Conservation (phyloP, 116 monocot species). For the Trichopus zeylanicus region DNA sequence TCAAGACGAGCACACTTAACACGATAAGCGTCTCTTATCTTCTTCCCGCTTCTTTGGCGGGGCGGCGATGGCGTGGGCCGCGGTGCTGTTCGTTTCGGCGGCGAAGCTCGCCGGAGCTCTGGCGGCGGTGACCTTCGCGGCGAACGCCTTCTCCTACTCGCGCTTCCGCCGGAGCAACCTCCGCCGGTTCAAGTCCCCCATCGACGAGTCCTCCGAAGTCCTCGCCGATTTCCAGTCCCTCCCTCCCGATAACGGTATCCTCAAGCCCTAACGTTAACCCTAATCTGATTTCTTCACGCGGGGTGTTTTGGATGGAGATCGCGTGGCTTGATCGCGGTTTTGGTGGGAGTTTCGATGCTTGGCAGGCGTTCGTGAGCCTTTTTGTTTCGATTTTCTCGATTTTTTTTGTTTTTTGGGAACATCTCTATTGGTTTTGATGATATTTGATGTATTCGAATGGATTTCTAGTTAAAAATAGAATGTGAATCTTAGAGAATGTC, state of each 20-base stretch:
- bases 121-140: constrained; percentile 33
- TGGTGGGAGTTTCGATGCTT: background rate
- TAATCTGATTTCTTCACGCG: background rate
- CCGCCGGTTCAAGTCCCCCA: constrained; percentile 45
- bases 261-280: too few species aligned
- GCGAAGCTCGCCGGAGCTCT: constrained; percentile 64
- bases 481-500: too few species aligned
- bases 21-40: background rate
- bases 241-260: constrained; percentile 11
- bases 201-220: constrained; percentile 55
- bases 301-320: too few species aligned
- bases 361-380: background rate
- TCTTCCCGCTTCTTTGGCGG: background rate
- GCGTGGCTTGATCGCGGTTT: background rate
- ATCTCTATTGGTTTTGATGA: background rate
- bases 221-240: background rate
- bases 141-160: constrained; percentile 56
- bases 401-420: background rate
- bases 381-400: background rate
- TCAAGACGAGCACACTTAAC: too few species aligned
- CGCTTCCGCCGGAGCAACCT: constrained; percentile 51
- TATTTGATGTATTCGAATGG: background rate
- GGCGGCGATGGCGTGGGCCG: constrained; percentile 21
- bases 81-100: constrained; percentile 32
- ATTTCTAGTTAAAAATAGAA: too few species aligned